Conservation (phyloP, 768 basidiomycete genomes). For the Boletus rubescentipes region DNA sequence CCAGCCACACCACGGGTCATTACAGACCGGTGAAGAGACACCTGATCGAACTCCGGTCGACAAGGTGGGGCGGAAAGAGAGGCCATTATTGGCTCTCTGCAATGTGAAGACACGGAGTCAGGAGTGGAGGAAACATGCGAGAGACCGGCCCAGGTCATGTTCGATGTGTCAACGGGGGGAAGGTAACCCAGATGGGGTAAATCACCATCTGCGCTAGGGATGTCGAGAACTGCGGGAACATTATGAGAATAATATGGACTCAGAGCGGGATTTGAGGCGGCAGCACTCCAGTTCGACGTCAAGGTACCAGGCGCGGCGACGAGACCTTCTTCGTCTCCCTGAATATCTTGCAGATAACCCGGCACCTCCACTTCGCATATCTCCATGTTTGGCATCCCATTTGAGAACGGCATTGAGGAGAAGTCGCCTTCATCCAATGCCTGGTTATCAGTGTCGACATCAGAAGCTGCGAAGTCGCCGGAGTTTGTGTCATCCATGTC, state of each 20-base stretch:
- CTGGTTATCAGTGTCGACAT: constrained; percentile 35
- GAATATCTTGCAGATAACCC: constrained; percentile 54
- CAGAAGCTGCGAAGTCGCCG: constrained; percentile 28
- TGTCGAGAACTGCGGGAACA: constrained; percentile 15
- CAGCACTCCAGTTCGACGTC: constrained; percentile 13
- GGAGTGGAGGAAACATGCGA: constrained; percentile 15
- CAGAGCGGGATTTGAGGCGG: constrained; percentile 18
- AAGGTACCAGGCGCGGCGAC: constrained; percentile 33
- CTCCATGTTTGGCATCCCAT: constrained; percentile 44
- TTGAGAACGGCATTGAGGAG: constrained; percentile 28
- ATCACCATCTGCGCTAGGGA: constrained; percentile 18
- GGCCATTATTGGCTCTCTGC: constrained; percentile 45
- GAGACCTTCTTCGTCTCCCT: constrained; percentile 58
- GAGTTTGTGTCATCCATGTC: constrained; percentile 30
- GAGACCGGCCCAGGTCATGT: constrained; percentile 25
- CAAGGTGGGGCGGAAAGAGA: constrained; percentile 63
- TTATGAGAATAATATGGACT: constrained; percentile 25
- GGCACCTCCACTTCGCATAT: constrained; percentile 63
- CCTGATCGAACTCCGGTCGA: constrained; percentile 61
- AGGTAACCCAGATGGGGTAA: constrained; percentile 22
- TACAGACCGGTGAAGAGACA: constrained; percentile 24
- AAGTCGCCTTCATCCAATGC: constrained; percentile 35
- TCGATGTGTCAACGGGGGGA: constrained; percentile 22
- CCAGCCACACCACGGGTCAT: constrained; percentile 43
- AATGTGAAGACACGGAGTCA: constrained; percentile 30